Evolutionary conservation across 2,329 filamentous ascomycete genomes (phyloP).

Genomic region (Diaporthe australafricana): DNA sequence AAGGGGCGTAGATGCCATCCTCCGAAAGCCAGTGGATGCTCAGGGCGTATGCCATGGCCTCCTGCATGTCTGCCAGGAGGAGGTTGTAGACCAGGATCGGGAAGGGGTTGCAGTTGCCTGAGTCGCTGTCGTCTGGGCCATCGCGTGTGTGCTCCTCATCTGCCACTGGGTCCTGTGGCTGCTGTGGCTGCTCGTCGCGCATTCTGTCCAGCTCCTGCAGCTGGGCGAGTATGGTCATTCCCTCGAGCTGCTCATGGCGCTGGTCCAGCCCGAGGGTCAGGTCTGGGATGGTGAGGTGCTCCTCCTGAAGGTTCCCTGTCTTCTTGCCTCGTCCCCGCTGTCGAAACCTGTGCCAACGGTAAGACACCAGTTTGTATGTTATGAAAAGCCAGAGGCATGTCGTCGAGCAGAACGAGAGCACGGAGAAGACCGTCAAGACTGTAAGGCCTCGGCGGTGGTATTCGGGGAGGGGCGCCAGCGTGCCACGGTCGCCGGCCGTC

Average conservation of each 20-base stretch:
- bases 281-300: neutral
- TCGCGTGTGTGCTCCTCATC: neutral
- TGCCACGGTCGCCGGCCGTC: neutral
- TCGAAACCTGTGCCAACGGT: neutral
- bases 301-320: neutral
- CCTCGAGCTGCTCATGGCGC: neutral
- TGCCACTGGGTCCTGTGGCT: neutral
- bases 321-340: neutral
- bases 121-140: neutral
- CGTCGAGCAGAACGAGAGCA: conserved; percentile 35
- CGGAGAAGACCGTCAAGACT: conserved; percentile 31
- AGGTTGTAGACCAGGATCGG: conserved; percentile 37
- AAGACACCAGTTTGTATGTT: conserved; percentile 29
- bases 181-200: neutral
- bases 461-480: conserved; percentile 4
- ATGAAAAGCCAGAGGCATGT: conserved; percentile 33
- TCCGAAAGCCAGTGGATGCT: conserved; percentile 35
- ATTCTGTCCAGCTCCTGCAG: conserved; percentile 11
- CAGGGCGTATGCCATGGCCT: conserved; percentile 31
- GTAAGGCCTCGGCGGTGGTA: conserved; percentile 32
- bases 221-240: conserved; percentile 2
- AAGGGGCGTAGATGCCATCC: conserved; percentile 34
- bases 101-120: conserved; percentile 33
- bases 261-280: conserved; percentile 1
- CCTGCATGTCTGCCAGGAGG: conserved; percentile 36